Conservation (phyloP, 192 early-diverging fungal species). For the Spizellomyces sp. region DNA sequence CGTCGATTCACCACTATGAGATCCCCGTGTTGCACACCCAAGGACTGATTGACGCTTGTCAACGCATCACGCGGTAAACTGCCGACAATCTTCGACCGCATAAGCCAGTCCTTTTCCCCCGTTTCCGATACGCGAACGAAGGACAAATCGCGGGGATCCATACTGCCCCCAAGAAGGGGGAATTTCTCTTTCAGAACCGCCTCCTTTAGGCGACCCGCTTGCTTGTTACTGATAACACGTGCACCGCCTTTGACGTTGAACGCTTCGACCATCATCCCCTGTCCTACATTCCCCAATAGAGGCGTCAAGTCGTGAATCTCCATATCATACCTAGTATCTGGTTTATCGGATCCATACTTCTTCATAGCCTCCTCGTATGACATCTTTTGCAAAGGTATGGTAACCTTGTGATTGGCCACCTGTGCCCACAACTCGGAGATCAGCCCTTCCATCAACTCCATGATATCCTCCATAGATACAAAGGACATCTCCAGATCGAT, state of each 20-base stretch:
- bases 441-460: conserved; percentile 71
- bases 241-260: conserved; percentile 23
- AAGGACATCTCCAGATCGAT: conserved; percentile 93
- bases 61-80: neutral
- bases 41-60: neutral
- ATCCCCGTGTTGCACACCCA: conserved; percentile 56
- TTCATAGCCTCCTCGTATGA: conserved; percentile 83
- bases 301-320: conserved; percentile 50
- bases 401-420: conserved; percentile 54
- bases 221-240: conserved; percentile 1
- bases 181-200: conserved; percentile 30
- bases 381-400: conserved; percentile 67
- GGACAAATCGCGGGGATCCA: conserved; percentile 26
- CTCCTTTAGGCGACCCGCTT: conserved; percentile 6
- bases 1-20: conserved; percentile 58
- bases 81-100: neutral
- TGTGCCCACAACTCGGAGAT: conserved; percentile 67
- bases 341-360: conserved; percentile 89
- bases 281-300: neutral
- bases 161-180: conserved; percentile 32
- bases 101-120: conserved; percentile 25
- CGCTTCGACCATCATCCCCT: conserved; percentile 23
- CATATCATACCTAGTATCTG: conserved; percentile 81
- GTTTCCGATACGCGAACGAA: conserved; percentile 54
- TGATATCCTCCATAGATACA: conserved; percentile 71